These are phyloP conservation scores for Metschnikowia gelsemii DNA, from an alignment of 805 yeast species.

Conservation along the genomic window DNA sequence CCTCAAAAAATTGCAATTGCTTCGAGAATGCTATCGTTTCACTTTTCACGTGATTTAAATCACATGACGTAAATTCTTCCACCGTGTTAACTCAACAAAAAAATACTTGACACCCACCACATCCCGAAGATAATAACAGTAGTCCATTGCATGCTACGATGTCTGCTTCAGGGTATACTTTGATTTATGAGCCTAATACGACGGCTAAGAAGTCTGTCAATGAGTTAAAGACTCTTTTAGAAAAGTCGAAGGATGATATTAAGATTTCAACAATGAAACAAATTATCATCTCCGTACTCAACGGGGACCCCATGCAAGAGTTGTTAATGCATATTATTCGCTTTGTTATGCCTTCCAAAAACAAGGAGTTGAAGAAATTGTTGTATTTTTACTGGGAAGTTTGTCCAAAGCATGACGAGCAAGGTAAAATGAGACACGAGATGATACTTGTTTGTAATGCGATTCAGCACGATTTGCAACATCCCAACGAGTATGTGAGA, in stretches of 20 bases:
- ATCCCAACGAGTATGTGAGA: slow-evolving; percentile 94
- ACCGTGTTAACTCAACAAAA: slow-evolving; percentile 13
- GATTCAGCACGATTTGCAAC: slow-evolving; percentile 94
- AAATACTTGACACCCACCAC: slow-evolving; percentile 9
- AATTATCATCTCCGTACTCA: slow-evolving; percentile 81
- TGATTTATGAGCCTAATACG: slow-evolving; percentile 76
- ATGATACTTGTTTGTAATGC: slow-evolving; percentile 99
- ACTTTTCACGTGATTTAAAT: slow-evolving; percentile 4
- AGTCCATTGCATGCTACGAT: slow-evolving; percentile 12
- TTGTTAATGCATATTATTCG: slow-evolving; percentile 95
- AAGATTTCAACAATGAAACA: slow-evolving; percentile 89
- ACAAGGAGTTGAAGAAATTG: slow-evolving; percentile 87
- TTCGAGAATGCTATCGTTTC: no score
- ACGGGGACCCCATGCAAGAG: slow-evolving; percentile 90
- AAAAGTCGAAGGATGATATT: slow-evolving; percentile 84
- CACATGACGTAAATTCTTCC: slow-evolving; percentile 14
- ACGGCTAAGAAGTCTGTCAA: slow-evolving; percentile 59
- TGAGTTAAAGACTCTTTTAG: slow-evolving; percentile 76
- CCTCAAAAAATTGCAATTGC: no score
- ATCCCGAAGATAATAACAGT: slow-evolving; percentile 1
- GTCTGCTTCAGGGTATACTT: slow-evolving; percentile 58
- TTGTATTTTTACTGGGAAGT: slow-evolving; percentile 97
- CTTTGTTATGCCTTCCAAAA: slow-evolving; percentile 93
- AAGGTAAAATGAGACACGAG: slow-evolving; percentile 94
- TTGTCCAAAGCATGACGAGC: slow-evolving; percentile 84